These are phyloP conservation scores for Prototheca stagnorum DNA, from an alignment of 163 green algal genomes.

Conservation along the genomic window DNA sequence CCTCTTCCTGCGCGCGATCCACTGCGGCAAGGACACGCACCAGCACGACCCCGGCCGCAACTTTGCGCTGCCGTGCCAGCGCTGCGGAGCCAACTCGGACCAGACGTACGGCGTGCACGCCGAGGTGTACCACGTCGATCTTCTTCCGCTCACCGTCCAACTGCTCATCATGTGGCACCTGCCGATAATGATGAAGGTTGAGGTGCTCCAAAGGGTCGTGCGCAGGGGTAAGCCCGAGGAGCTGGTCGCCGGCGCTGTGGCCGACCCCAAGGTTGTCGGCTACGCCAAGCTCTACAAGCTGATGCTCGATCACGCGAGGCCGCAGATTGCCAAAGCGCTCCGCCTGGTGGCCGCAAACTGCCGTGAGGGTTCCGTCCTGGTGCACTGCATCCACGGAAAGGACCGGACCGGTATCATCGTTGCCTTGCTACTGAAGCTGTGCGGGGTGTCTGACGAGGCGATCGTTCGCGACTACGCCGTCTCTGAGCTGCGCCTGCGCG, in stretches of 20 bases:
- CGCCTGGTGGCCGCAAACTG: slow-evolving; percentile 20
- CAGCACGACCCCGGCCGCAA: not conserved
- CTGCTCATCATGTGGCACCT: slow-evolving; percentile 14
- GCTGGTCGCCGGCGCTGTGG: slow-evolving; percentile 18
- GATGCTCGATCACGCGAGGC: slow-evolving; percentile 8
- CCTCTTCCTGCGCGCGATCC: too few relatives aligned
- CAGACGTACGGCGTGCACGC: slow-evolving; percentile 10
- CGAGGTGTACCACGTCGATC: not conserved
- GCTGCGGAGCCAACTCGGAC: slow-evolving; percentile 6
- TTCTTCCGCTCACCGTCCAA: not conserved
- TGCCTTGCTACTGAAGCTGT: slow-evolving; percentile 33
- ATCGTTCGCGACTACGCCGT: slow-evolving; percentile 35
- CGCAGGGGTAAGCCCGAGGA: not conserved
- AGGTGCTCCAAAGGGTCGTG: slow-evolving; percentile 7
- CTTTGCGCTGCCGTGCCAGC: slow-evolving; percentile 5
- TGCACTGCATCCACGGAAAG: slow-evolving; percentile 52
- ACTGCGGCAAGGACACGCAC: too few relatives aligned
- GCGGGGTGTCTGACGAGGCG: slow-evolving; percentile 11
- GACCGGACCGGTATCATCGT: slow-evolving; percentile 31
- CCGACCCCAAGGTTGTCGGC: slow-evolving; percentile 23
- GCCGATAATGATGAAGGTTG: slow-evolving; percentile 8
- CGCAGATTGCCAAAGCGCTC: slow-evolving; percentile 13
- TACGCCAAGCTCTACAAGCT: slow-evolving; percentile 28
- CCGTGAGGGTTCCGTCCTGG: slow-evolving; percentile 19
- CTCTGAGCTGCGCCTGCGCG: slow-evolving; percentile 25